Conservation (phyloP, 768 basidiomycete species). For the Cystofilobasidium ferigula region DNA sequence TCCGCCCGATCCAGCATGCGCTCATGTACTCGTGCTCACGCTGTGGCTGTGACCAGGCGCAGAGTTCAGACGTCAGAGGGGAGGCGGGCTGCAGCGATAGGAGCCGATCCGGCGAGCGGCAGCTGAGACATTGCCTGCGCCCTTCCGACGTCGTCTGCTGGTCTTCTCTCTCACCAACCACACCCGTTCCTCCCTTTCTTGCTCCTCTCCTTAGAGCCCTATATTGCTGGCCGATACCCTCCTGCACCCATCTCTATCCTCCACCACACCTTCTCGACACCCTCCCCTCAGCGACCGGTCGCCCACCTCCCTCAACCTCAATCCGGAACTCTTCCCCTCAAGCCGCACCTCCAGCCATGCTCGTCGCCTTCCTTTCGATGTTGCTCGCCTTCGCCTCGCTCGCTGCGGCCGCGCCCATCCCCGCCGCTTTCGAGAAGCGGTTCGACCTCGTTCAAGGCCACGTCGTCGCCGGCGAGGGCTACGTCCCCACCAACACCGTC, state of each 20-base stretch:
- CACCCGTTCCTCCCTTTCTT: background rate
- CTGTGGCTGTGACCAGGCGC: too few relatives aligned
- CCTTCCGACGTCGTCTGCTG: too few relatives aligned
- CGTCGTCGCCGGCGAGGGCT: background rate
- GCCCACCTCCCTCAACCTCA: background rate
- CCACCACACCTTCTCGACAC: too few relatives aligned
- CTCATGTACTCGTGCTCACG: too few relatives aligned
- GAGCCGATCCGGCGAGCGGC: too few relatives aligned
- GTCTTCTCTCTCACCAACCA: background rate
- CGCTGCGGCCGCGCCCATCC: background rate
- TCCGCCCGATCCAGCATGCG: too few relatives aligned
- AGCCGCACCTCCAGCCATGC: background rate
- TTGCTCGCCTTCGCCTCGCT: background rate
- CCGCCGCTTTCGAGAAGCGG: background rate
- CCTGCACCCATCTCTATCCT: too few relatives aligned
- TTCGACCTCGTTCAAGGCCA: background rate
- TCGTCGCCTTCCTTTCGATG: background rate
- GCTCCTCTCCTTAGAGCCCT: too few relatives aligned
- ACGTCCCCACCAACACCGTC: background rate
- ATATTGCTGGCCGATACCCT: background rate
- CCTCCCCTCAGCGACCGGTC: background rate
- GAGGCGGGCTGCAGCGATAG: too few relatives aligned
- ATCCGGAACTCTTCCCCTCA: background rate
- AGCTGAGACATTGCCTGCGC: too few relatives aligned
- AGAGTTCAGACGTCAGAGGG: too few relatives aligned